phyloP scores from a whole-genome alignment of 2,329 filamentous ascomycete genomes.

The Xylaria sp. region DNA sequence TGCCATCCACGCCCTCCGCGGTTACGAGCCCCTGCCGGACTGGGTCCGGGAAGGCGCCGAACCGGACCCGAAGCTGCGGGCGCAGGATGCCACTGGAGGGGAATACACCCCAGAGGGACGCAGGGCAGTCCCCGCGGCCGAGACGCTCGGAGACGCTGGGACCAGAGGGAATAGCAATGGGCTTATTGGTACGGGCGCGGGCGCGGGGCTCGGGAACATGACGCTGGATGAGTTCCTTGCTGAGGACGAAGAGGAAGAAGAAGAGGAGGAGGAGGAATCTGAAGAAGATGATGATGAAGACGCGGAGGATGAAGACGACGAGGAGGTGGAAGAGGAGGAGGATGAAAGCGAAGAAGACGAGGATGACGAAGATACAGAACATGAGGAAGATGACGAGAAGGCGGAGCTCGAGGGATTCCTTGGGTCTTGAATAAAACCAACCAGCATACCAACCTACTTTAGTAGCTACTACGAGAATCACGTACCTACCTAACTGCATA shows the following conservation, averaged over 20 bases:
- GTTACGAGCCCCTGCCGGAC: slow-evolving; percentile 81
- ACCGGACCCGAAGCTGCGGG: slow-evolving; percentile 77
- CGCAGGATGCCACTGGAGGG: slow-evolving; percentile 49
- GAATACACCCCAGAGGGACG: slow-evolving; percentile 55
- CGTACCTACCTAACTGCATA: background rate
- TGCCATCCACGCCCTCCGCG: slow-evolving; percentile 76
- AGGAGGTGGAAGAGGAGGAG: slow-evolving; percentile 51
- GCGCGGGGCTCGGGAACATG: slow-evolving; percentile 69
- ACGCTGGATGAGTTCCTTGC: slow-evolving; percentile 93
- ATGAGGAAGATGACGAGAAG: slow-evolving; percentile 54
- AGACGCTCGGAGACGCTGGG: slow-evolving; percentile 70
- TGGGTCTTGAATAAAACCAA: slow-evolving; percentile 45
- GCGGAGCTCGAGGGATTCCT: slow-evolving; percentile 55
- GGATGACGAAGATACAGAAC: slow-evolving; percentile 52
- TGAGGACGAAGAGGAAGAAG: slow-evolving; percentile 66
- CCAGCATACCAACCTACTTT: background rate
- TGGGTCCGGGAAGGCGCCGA: slow-evolving; percentile 87
- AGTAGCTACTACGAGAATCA: background rate
- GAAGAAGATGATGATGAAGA: slow-evolving; percentile 53
- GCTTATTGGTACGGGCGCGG: slow-evolving; percentile 39
- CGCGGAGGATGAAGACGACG: slow-evolving; percentile 55
- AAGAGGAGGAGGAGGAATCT: slow-evolving; percentile 55
- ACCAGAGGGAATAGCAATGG: slow-evolving; percentile 59
- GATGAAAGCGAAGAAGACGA: slow-evolving; percentile 50
- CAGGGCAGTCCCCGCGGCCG: slow-evolving; percentile 65